Evolutionary conservation across 129 eudicot genomes (phyloP).

Genomic region (Lactuca sativa): DNA sequence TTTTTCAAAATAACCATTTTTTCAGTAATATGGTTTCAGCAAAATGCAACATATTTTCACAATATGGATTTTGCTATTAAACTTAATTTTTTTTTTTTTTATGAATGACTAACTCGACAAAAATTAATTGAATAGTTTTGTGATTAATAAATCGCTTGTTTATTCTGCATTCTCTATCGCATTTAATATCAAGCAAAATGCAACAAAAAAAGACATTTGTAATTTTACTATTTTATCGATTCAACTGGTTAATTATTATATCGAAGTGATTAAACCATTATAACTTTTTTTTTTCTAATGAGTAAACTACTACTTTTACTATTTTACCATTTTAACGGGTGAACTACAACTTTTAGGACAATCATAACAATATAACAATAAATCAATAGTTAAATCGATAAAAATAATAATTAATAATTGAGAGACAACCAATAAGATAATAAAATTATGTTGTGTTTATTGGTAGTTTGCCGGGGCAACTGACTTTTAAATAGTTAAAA

Average conservation of each 20-base stretch:
- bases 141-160: background rate
- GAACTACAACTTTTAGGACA: too few relatives aligned
- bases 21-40: background rate
- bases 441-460: background rate
- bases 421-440: background rate
- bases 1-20: too few relatives aligned
- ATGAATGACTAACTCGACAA: background rate
- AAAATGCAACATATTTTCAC: too few relatives aligned
- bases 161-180: background rate
- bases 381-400: background rate
- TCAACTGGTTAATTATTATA: too few relatives aligned
- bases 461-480: background rate
- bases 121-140: background rate
- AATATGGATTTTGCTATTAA: background rate
- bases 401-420: background rate
- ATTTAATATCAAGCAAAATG: background rate
- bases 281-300: background rate
- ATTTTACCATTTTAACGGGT: background rate
- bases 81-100: too few relatives aligned
- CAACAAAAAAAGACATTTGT: background rate
- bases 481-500: background rate
- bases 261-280: too few relatives aligned
- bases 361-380: too few relatives aligned
- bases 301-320: too few relatives aligned
- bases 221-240: background rate